Conservation (phyloP, 495 filamentous ascomycete species). For the Rhizodiscina lignyota region DNA sequence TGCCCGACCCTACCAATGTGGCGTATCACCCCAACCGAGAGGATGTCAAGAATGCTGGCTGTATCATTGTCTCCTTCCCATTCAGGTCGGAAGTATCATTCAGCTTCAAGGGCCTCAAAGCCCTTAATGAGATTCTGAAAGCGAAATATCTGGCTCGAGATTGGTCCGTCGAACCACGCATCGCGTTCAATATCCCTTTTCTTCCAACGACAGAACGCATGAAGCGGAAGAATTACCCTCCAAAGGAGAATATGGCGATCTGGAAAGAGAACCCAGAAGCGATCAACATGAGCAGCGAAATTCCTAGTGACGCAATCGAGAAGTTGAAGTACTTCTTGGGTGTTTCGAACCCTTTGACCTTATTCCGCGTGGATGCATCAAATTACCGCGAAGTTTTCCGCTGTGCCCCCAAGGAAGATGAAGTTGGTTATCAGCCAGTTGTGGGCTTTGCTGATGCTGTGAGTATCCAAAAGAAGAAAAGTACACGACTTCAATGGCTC, state of each 20-base stretch:
- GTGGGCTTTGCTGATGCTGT: slow-evolving; percentile 75
- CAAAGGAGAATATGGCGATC: slow-evolving; percentile 47
- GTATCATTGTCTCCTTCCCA: slow-evolving; percentile 41
- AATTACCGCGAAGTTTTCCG: slow-evolving; percentile 52
- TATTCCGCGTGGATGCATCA: slow-evolving; percentile 54
- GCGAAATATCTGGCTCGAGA: slow-evolving; percentile 5
- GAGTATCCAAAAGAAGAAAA: slow-evolving; percentile 21
- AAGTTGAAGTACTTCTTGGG: slow-evolving; percentile 42
- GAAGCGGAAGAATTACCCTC: slow-evolving; percentile 32
- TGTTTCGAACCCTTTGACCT: slow-evolving; percentile 42
- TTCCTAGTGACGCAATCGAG: slow-evolving; percentile 30
- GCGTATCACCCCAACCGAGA: background rate
- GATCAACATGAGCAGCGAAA: slow-evolving; percentile 27
- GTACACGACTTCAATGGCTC: no score
- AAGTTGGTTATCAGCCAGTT: slow-evolving; percentile 57
- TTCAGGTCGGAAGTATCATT: slow-evolving; percentile 19
- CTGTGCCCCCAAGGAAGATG: slow-evolving; percentile 52
- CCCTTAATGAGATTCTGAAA: slow-evolving; percentile 11
- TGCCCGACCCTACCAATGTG: slow-evolving; percentile 53
- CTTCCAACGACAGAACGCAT: slow-evolving; percentile 36
- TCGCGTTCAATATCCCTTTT: slow-evolving; percentile 45
- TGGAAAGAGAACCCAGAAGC: slow-evolving; percentile 53
- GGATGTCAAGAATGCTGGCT: slow-evolving; percentile 37
- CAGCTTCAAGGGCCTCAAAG: slow-evolving; percentile 9
- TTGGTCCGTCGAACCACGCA: slow-evolving; percentile 8